Conservation (phyloP, 2,329 filamentous ascomycete genomes). For the Diaporthe sp. region DNA sequence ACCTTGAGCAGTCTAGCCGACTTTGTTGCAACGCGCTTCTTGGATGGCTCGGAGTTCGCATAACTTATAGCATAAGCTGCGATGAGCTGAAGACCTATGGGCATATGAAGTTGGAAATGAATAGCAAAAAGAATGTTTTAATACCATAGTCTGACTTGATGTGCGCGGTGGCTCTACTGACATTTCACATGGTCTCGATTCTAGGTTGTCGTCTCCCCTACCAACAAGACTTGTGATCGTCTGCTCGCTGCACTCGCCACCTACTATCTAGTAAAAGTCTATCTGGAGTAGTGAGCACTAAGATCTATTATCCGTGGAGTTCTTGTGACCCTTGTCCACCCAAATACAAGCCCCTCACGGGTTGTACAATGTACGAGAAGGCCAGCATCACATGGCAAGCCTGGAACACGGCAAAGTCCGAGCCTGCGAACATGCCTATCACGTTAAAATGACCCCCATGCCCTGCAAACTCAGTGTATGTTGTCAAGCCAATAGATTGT, state of each 20-base stretch:
- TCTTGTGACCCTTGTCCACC: background rate
- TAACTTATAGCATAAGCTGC: too few species aligned
- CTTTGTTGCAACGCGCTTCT: too few species aligned
- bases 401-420: background rate
- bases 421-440: background rate
- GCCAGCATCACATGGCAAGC: background rate
- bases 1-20: too few species aligned
- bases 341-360: background rate
- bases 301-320: too few species aligned
- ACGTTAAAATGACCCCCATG: background rate
- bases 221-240: background rate
- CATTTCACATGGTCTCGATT: background rate
- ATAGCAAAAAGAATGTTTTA: too few species aligned
- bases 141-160: too few species aligned
- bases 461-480: background rate
- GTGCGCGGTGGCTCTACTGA: background rate
- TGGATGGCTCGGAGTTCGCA: too few species aligned
- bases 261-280: background rate
- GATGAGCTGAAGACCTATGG: too few species aligned
- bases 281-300: background rate
- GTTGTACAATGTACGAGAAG: background rate
- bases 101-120: too few species aligned
- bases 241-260: background rate
- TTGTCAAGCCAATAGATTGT: background rate
- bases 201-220: too few species aligned